Percentiles rank a stretch among this genome's conserved stretches.
These are phyloP conservation scores for Berkeleyomyces basicola DNA, from an alignment of 2,329 filamentous ascomycete species.

Conservation along the genomic window DNA sequence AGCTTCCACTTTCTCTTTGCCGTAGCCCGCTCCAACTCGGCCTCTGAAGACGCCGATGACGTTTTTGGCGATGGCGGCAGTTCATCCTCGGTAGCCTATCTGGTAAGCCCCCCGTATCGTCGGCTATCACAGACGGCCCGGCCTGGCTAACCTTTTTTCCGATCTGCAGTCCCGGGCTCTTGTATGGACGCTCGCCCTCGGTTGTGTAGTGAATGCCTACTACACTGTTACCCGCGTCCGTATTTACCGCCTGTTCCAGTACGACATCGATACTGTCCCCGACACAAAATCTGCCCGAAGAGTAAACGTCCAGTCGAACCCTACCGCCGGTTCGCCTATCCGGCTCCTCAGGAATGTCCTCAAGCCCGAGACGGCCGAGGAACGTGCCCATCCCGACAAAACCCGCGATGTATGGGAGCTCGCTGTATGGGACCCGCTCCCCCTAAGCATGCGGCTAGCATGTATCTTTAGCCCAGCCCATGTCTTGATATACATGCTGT, in stretches of 20 bases:
- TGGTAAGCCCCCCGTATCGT: constrained; percentile 25
- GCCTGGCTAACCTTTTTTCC: background rate
- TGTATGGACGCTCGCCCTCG: constrained; percentile 48
- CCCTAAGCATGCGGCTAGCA: constrained; percentile 65
- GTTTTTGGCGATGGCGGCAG: constrained; percentile 60
- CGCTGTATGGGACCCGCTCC: constrained; percentile 81
- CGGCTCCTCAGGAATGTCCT: constrained; percentile 55
- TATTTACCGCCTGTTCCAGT: constrained; percentile 83
- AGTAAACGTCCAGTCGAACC: constrained; percentile 75
- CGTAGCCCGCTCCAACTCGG: constrained; percentile 63
- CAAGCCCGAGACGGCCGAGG: constrained; percentile 53
- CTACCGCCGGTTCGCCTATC: constrained; percentile 60
- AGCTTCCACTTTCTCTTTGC: constrained; percentile 65
- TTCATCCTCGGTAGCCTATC: constrained; percentile 45
- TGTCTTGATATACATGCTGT: constrained; percentile 76
- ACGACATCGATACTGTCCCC: constrained; percentile 57
- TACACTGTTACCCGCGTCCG: constrained; percentile 70
- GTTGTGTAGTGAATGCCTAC: constrained; percentile 60
- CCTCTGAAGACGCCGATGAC: constrained; percentile 47
- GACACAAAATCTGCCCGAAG: constrained; percentile 74
- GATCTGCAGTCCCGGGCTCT: constrained; percentile 27
- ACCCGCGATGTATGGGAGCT: constrained; percentile 88
- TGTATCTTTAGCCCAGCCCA: constrained; percentile 89
- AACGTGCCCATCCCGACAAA: constrained; percentile 68
- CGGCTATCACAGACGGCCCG: constrained; percentile 6